A percentile compares a stretch with the other conserved stretches of the same genome.
Conservation (phyloP, 164 flowering plant species). For the Nelumbo lutea region DNA sequence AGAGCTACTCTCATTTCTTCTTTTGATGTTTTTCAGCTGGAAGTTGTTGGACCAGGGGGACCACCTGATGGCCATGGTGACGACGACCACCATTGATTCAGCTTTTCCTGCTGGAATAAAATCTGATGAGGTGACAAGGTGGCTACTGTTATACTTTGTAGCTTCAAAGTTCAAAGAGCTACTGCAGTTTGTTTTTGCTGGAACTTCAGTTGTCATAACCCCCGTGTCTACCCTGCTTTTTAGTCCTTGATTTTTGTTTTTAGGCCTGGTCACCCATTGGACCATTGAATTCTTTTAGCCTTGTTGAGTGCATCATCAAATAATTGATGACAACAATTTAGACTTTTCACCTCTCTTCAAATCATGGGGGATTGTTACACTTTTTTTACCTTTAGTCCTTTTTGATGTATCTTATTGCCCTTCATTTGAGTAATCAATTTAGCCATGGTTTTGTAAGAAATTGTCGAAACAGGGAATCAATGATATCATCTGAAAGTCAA, state of each 20-base stretch:
- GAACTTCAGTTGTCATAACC: slow-evolving; percentile 15
- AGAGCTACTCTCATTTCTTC: not conserved
- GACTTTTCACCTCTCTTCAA: not conserved
- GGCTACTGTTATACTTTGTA: slow-evolving; percentile 14
- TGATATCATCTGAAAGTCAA: too few species aligned
- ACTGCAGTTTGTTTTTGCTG: slow-evolving; percentile 13
- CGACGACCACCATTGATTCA: slow-evolving; percentile 33
- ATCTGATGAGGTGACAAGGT: slow-evolving; percentile 32
- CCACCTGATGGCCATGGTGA: slow-evolving; percentile 57
- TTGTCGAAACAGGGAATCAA: too few species aligned
- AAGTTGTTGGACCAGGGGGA: slow-evolving; percentile 82
- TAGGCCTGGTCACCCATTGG: slow-evolving; percentile 1
- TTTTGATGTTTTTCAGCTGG: slow-evolving; percentile 44
- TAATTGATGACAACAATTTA: slow-evolving; percentile 18
- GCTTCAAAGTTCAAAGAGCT: slow-evolving; percentile 11
- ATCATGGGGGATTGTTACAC: not conserved
- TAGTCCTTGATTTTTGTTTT: slow-evolving; percentile 6
- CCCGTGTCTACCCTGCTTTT: slow-evolving; percentile 7
- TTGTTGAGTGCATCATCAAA: slow-evolving; percentile 11
- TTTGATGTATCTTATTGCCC: too few species aligned
- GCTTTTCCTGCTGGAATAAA: slow-evolving; percentile 30
- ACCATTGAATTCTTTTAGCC: slow-evolving; percentile 10
- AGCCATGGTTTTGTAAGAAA: too few species aligned
- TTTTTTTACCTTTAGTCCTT: not conserved
- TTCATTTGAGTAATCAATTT: too few species aligned